Evolutionary conservation across 1,139 yeast species (phyloP), one percentile per base, ranked within the genome.

Genomic region (Candida anutae): DNA sequence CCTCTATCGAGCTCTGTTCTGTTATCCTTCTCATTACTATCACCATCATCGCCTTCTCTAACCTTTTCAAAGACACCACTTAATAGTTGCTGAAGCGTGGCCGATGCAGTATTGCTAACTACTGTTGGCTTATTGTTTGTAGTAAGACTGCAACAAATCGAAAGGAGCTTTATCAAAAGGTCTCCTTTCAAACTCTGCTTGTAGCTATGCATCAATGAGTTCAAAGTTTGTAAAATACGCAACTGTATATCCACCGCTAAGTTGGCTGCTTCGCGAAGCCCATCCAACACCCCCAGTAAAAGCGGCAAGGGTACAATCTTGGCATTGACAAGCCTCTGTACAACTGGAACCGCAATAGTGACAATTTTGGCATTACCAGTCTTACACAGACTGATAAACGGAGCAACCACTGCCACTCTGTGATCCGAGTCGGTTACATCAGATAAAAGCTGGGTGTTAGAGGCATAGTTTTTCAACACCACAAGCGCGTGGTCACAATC

Each of bases 21-120:
- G 27, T 51, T 50, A 15, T 26, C 22, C 8, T 12, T 17, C 9
- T 15, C 21, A 2, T 15, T 15, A 5, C 11, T 17, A 9, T 14
- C 13, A 5, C 25, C 21, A n/a, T 12, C 17, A 10, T 16, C 32
- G n/a, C 24, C 36, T 5, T 32, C 30, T 5, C 21, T 20, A 19
- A n/a, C 21, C 28, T 20, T 12, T 34, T 87, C 96, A 49, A 78
- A 88, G 0, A 85, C 69, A 21, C 80, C 73, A 22, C 80, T 74
- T 28, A 87, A 70, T 25, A 90, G 56, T 48, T 90, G 97, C 40
- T 87, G 94, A 26, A 87, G 67, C 2, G 97, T 85, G 2, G 97
- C 98, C 26, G 85, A 76, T 0, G 96, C 96, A 0, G 97, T 83
- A 42, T 87, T 88, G n/a, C 75, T 68, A 3, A 90, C 95, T 37